Evolutionary conservation across 306 rosid species (phyloP).

Genomic region (Begonia loranthoides): DNA sequence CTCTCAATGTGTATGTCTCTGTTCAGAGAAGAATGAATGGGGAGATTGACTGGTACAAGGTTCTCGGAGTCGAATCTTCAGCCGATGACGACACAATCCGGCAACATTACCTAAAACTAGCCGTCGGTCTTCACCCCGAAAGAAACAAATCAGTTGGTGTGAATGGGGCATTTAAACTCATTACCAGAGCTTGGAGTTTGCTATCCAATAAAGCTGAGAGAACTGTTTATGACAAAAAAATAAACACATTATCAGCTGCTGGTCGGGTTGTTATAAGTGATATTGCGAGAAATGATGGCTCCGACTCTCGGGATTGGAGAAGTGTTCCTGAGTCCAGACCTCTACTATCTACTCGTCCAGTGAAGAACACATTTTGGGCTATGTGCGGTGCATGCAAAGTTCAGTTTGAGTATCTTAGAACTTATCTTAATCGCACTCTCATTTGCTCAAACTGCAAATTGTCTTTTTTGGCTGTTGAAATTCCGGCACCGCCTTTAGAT

Average conservation of each 20-base stretch:
- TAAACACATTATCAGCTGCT: slow-evolving; percentile 18
- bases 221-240: slow-evolving; percentile 24
- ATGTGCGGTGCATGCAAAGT: slow-evolving; percentile 36
- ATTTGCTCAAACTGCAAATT: slow-evolving; percentile 30
- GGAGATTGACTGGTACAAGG: slow-evolving; percentile 50
- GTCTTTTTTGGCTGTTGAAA: slow-evolving; percentile 43
- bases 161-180: slow-evolving; percentile 55
- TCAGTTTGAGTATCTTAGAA: slow-evolving; percentile 39
- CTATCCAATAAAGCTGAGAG: slow-evolving; percentile 44
- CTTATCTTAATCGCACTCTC: slow-evolving; percentile 24
- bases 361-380: slow-evolving; percentile 63
- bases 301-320: slow-evolving; percentile 16
- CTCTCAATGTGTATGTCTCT: slow-evolving; percentile 50
- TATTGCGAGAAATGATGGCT: slow-evolving; percentile 11
- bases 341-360: slow-evolving; percentile 8
- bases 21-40: slow-evolving; percentile 41
- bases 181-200: slow-evolving; percentile 52
- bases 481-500: slow-evolving; percentile 21
- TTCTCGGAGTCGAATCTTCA: slow-evolving; percentile 52
- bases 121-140: slow-evolving; percentile 57
- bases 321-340: slow-evolving; percentile 18
- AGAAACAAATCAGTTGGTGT: slow-evolving; percentile 75
- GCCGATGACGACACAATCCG: slow-evolving; percentile 51
- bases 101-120: slow-evolving; percentile 37
- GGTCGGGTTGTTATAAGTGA: slow-evolving; percentile 24